Conservation (phyloP, 2,329 filamentous ascomycete species). For the Fusarium robinianum region DNA sequence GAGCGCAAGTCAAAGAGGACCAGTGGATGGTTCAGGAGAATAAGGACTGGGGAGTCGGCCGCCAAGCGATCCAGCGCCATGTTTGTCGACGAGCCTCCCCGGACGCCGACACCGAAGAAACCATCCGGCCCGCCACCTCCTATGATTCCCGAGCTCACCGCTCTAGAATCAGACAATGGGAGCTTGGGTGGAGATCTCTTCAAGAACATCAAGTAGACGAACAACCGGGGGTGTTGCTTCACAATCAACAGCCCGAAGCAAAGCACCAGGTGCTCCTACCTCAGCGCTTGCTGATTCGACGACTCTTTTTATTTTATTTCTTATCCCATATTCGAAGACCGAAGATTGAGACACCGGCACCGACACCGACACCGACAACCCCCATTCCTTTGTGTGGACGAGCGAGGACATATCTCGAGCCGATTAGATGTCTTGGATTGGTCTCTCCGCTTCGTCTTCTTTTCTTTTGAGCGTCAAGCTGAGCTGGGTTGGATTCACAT, state of each 20-base stretch:
- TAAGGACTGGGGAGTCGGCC: constrained; percentile 47
- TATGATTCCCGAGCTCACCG: constrained; percentile 63
- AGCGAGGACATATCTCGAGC: constrained; percentile 33
- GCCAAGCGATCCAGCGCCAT: constrained; percentile 49
- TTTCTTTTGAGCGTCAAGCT: constrained; percentile 19
- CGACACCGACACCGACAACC: constrained; percentile 24
- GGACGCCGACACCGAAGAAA: constrained; percentile 40
- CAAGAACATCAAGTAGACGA: constrained; percentile 59
- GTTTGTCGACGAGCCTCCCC: constrained; percentile 43
- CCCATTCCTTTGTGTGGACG: constrained; percentile 32
- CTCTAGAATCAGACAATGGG: constrained; percentile 55
- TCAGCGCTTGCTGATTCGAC: neutral
- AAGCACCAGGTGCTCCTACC: constrained; percentile 1
- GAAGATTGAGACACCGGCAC: constrained; percentile 28
- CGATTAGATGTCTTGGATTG: constrained; percentile 24
- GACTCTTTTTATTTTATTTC: constrained; percentile 24
- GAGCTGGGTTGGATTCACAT: constrained; percentile 21
- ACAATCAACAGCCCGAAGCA: constrained; percentile 1
- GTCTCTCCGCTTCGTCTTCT: constrained; percentile 20
- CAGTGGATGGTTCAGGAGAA: constrained; percentile 63
- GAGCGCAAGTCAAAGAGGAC: constrained; percentile 59
- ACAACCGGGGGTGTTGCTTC: neutral
- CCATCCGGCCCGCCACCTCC: constrained; percentile 58
- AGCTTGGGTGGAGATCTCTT: constrained; percentile 59
- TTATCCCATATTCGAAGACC: constrained; percentile 33